Base-by-base conservation (phyloP, 345 rosid species). In the Psidium friedrichsthalianum region DNA sequence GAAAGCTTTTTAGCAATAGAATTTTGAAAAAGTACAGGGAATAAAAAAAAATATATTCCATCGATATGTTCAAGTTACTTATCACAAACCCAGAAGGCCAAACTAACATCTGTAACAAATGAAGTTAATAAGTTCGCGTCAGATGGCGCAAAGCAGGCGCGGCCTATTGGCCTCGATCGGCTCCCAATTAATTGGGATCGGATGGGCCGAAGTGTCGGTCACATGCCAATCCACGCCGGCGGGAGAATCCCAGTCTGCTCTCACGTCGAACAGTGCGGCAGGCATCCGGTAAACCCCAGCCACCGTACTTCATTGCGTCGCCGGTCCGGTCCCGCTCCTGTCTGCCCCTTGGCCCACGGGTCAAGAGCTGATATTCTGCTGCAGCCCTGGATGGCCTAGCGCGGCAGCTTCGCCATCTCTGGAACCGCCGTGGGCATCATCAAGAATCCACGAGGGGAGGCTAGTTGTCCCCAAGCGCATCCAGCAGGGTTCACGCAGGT, bases 181-280 rank as follows among this genome's bases (percentile, higher is more conserved):
- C 40, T 61, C 40, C 40, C 74, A 1, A 44, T 18, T 64, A 64
- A 16, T 32, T 64, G 32, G 44, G 44, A 32, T 64, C 20, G 44
- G 12, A 32, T 9, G 78, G 6, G 13, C 6, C 12, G 86, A 11
- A 2, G 84, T n/a, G 47, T 88, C 86, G 5, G 86, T 22, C 4
- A 56, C 14, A 89, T 85, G 64, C 93, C 97, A 55, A 96, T 83
- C 94, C 94, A 96, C 2, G 94, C 58, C 3, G 98, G 95, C 11
- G 98, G 98, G 5, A 87, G 88, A 97, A 94, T 95, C 56, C 95
- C 98, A 1, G 97, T 96, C 81, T 95, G 98, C 42, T 96, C 95
- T 90, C 83, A 96, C 98, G 98, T 96, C 86, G 15, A 96, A 88
- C 91, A 94, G 88, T 0, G 96, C 32, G 96, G 98, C 87, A 95